Conservation (phyloP, 2,329 filamentous ascomycete genomes). For the Penicillium sumatraense region DNA sequence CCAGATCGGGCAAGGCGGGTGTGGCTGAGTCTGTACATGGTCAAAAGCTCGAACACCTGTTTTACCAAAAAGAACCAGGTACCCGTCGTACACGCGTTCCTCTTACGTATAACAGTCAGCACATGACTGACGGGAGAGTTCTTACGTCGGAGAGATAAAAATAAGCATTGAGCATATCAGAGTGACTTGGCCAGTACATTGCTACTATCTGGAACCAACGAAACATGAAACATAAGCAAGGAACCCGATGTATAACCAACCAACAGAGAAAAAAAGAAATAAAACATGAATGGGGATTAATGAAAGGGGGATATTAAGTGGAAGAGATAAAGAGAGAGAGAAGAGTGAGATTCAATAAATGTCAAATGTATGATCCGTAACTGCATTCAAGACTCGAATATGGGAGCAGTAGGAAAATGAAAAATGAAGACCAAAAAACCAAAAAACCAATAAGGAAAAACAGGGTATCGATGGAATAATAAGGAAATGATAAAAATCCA, state of each 20-base stretch:
- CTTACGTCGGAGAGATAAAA: neutral
- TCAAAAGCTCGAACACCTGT: too few relatives aligned
- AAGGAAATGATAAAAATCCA: constrained; percentile 8
- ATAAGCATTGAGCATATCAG: neutral
- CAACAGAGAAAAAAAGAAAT: neutral
- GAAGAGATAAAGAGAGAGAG: neutral
- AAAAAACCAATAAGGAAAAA: constrained; percentile 28
- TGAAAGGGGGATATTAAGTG: neutral
- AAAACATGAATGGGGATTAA: neutral
- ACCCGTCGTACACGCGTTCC: neutral
- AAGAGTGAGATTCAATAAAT: neutral
- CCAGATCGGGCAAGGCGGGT: too few relatives aligned
- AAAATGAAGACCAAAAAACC: constrained; percentile 23
- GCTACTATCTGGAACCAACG: neutral
- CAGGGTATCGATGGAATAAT: constrained; percentile 40
- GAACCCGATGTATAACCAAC: neutral
- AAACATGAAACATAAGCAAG: neutral
- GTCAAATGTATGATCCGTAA: constrained; percentile 4
- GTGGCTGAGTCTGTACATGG: too few relatives aligned
- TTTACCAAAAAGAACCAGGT: neutral
- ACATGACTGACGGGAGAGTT: neutral
- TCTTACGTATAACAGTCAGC: neutral
- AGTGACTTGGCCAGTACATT: neutral
- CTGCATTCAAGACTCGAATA: constrained; percentile 8
- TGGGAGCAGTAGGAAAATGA: constrained; percentile 1